Evolutionary conservation across 2,329 filamentous ascomycete species (phyloP).

Genomic region (Daldinia eschscholtzii): DNA sequence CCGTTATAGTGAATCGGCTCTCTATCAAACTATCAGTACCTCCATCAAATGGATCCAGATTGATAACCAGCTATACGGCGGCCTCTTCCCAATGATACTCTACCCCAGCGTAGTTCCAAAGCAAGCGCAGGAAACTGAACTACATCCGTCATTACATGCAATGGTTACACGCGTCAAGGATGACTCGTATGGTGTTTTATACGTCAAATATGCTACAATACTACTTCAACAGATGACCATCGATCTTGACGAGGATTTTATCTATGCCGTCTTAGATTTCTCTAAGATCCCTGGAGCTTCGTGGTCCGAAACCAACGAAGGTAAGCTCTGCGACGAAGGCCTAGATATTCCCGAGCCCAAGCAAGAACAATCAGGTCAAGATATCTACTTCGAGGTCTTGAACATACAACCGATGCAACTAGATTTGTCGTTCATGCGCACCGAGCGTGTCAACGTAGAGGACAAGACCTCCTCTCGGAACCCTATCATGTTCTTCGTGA

Average conservation of each 20-base stretch:
- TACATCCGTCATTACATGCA: constrained; percentile 92
- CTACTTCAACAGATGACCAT: constrained; percentile 98
- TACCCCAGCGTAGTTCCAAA: constrained; percentile 99
- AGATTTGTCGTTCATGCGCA: constrained; percentile 96
- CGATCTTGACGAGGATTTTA: constrained; percentile 97
- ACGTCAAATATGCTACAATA: constrained; percentile 97
- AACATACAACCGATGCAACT: constrained; percentile 99
- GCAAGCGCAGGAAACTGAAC: constrained; percentile 94
- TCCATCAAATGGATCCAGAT: constrained; percentile 99
- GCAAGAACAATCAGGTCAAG: constrained; percentile 84
- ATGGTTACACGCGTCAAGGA: constrained; percentile 97
- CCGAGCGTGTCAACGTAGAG: constrained; percentile 94
- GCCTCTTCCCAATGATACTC: constrained; percentile 96
- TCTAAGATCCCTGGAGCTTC: constrained; percentile 91
- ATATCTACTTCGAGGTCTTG: constrained; percentile 97
- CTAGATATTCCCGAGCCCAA: constrained; percentile 93
- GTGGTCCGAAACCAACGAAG: constrained; percentile 83
- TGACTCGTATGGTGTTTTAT: constrained; percentile 96
- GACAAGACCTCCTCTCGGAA: constrained; percentile 92
- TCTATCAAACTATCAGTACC: constrained; percentile 91
- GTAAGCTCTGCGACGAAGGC: constrained; percentile 87
- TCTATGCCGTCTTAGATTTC: constrained; percentile 95
- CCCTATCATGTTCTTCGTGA: constrained; percentile 98
- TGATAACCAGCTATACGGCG: constrained; percentile 97
- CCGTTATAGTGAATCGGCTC: constrained; percentile 90